These are phyloP conservation scores for Gremmenia infestans DNA, from an alignment of 2,329 filamentous ascomycete genomes.

Conservation along the genomic window DNA sequence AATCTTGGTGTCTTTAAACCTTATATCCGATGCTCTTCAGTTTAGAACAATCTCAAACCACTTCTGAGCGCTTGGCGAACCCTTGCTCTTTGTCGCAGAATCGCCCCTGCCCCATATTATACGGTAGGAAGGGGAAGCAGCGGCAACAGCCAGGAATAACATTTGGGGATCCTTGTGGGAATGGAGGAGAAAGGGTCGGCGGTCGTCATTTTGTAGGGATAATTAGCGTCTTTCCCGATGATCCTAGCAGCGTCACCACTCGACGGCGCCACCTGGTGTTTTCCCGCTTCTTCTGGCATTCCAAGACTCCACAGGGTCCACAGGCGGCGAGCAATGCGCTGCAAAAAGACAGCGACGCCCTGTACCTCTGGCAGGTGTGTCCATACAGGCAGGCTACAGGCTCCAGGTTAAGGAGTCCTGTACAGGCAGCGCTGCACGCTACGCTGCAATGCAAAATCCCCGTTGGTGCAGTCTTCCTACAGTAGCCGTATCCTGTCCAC, in stretches of 20 bases:
- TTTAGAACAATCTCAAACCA: not conserved
- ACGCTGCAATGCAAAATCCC: conserved; percentile 4
- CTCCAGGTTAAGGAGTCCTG: not conserved
- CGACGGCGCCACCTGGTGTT: not conserved
- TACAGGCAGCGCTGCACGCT: not conserved
- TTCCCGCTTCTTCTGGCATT: not conserved
- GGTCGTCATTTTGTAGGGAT: not conserved
- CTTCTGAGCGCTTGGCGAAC: not conserved
- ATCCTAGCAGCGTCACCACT: not conserved
- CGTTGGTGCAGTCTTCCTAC: conserved; percentile 3
- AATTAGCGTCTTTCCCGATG: not conserved
- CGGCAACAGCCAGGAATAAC: not conserved
- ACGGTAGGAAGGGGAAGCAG: not conserved
- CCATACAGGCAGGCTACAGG: not conserved
- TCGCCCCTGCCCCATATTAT: not conserved
- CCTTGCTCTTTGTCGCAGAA: not conserved
- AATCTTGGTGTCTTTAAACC: not conserved
- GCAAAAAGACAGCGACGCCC: not conserved
- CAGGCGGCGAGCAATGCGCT: not conserved
- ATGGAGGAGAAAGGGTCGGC: not conserved
- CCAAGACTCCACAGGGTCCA: not conserved
- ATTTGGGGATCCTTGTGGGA: not conserved
- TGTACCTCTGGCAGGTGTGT: not conserved
- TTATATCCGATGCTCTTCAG: not conserved
- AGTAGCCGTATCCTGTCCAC: conserved; percentile 7